phyloP scores from a whole-genome alignment of 2,329 filamentous ascomycete genomes.

The Furcasterigmium sp. region DNA sequence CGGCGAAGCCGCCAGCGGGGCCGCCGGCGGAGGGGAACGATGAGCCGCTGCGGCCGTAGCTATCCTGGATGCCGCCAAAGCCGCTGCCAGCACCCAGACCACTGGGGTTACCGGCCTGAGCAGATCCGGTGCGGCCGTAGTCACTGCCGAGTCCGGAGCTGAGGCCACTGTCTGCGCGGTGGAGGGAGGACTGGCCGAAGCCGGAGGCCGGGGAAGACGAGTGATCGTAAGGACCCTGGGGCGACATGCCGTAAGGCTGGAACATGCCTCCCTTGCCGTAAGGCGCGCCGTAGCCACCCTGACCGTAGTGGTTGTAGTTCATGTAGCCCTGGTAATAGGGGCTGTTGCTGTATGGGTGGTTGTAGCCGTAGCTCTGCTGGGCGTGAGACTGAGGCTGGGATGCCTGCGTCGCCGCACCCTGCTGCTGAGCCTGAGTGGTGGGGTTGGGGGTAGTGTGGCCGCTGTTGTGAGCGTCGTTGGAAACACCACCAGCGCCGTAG shows the following conservation, averaged over 20 bases:
- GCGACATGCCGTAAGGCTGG: conserved; percentile 51
- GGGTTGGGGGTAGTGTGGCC: conserved; percentile 90
- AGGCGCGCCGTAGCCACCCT: conserved; percentile 45
- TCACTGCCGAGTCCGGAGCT: conserved; percentile 46
- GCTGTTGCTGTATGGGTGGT: conserved; percentile 56
- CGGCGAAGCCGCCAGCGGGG: too few relatives aligned
- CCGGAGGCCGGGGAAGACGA: conserved; percentile 45
- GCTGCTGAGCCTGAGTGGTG: conserved; percentile 48
- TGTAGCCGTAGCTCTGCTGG: conserved; percentile 45
- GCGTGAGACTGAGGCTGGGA: conserved; percentile 39
- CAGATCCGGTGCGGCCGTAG: conserved; percentile 46
- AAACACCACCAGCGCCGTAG: conserved; percentile 44
- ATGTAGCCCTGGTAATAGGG: conserved; percentile 59
- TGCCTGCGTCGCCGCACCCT: conserved; percentile 26
- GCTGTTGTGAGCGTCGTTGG: conserved; percentile 73
- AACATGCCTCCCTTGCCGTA: conserved; percentile 54
- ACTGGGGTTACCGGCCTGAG: conserved; percentile 43
- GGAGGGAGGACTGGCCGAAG: conserved; percentile 48
- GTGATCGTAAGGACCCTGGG: conserved; percentile 53
- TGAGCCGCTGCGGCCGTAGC: conserved; percentile 46
- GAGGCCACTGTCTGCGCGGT: conserved; percentile 44
- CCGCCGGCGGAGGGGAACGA: conserved; percentile 45
- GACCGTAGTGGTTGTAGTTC: conserved; percentile 45
- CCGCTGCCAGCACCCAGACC: conserved; percentile 41
- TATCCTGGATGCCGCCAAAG: conserved; percentile 50